Evolutionary conservation across 1,284 basidiomycete species (phyloP).

Genomic region (Trametes pubescens): DNA sequence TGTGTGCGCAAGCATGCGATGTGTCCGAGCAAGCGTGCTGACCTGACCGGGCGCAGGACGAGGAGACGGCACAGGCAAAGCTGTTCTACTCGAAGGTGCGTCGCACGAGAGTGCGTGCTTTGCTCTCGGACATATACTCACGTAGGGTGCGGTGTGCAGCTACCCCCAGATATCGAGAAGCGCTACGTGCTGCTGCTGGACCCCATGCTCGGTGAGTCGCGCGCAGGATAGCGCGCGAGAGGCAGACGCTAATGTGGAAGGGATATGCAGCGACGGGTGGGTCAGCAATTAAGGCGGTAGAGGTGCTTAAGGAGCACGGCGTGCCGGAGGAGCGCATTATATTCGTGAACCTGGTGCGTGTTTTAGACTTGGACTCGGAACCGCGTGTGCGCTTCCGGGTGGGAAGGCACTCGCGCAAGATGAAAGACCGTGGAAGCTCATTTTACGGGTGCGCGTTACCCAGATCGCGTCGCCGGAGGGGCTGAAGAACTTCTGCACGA

Average conservation of each 20-base stretch:
- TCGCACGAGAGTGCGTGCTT: background rate
- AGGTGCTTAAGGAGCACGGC: constrained; percentile 90
- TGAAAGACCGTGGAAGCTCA: background rate
- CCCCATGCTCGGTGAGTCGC: constrained; percentile 93
- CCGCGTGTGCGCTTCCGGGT: background rate
- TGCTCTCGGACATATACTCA: background rate
- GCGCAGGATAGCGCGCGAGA: background rate
- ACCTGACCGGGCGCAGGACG: constrained; percentile 66
- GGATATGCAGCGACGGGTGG: constrained; percentile 85
- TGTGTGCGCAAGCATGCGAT: constrained; percentile 45
- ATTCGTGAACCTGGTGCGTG: constrained; percentile 91
- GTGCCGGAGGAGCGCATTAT: constrained; percentile 93
- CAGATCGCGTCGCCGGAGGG: constrained; percentile 95
- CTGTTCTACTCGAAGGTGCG: constrained; percentile 86
- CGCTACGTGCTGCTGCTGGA: constrained; percentile 96
- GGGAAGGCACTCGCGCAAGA: background rate
- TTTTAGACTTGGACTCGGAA: background rate
- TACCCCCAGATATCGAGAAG: constrained; percentile 91
- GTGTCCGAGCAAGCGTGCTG: background rate
- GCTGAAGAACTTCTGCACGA: constrained; percentile 81
- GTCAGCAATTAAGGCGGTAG: constrained; percentile 97
- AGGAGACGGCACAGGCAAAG: constrained; percentile 90
- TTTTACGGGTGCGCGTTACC: background rate
- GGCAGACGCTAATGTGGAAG: background rate
- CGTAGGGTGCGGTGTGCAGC: constrained; percentile 52